These are phyloP conservation scores for Coniochaeta ligniaria DNA, from an alignment of 2,329 filamentous ascomycete genomes.

Conservation along the genomic window DNA sequence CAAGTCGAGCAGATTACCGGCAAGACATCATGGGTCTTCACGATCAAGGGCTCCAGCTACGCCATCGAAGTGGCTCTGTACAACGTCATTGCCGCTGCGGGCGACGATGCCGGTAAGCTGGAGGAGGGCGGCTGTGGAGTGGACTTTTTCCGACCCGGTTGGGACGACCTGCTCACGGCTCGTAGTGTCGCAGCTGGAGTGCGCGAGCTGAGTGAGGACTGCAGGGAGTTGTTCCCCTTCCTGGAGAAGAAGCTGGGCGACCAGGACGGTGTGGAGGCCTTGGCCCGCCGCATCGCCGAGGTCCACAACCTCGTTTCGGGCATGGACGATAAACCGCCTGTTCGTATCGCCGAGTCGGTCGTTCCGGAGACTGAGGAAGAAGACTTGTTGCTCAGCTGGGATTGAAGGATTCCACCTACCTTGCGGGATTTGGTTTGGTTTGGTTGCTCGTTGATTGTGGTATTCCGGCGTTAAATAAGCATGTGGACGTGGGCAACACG, in stretches of 20 bases:
- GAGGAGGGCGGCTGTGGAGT: background rate
- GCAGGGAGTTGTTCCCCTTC: background rate
- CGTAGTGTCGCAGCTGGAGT: background rate
- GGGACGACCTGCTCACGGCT: background rate
- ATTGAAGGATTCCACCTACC: background rate
- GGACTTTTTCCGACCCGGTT: background rate
- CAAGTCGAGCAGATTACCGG: constrained; percentile 20
- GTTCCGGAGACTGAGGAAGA: background rate
- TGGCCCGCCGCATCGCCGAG: background rate
- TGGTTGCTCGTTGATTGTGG: background rate
- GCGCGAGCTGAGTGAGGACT: background rate
- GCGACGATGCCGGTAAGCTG: background rate
- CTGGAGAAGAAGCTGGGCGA: background rate
- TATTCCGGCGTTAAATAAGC: background rate
- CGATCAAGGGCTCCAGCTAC: constrained; percentile 22
- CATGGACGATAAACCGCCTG: background rate
- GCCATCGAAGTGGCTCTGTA: constrained; percentile 26
- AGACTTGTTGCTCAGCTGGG: background rate
- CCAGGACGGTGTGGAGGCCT: background rate
- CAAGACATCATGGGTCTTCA: constrained; percentile 25
- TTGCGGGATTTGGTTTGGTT: background rate
- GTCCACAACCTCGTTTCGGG: background rate
- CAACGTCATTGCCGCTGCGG: constrained; percentile 18
- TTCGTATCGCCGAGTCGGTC: background rate
- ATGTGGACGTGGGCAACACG: background rate